phyloP scores from a whole-genome alignment of 306 rosid genomes.

The Corylus americana region DNA sequence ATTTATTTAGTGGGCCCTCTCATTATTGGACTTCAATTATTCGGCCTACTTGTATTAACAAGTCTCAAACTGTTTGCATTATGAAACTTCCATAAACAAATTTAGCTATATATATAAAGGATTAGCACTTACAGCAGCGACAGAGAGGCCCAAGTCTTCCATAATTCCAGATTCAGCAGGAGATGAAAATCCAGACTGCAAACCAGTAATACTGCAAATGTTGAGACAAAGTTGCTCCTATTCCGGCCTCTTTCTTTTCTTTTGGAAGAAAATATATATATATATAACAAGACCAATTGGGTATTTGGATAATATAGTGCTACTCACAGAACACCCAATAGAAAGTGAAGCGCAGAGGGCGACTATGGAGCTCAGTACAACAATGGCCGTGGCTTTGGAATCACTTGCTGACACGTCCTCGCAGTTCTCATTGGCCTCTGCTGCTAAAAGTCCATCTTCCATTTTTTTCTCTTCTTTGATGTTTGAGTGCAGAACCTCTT shows the following conservation, averaged over 20 bases:
- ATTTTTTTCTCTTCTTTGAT: neutral
- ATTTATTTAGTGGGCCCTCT: no score
- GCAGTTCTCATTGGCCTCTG: neutral
- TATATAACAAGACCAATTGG: no score
- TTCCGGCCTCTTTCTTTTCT: neutral
- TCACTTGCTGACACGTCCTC: neutral
- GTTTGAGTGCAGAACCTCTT: no score
- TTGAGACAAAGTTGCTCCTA: neutral
- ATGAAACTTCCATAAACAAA: no score
- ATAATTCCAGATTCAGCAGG: slow-evolving; percentile 1
- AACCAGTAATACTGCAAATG: neutral
- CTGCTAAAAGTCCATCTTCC: neutral
- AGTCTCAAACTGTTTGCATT: no score
- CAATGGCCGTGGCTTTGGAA: slow-evolving; percentile 3
- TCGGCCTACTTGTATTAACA: no score
- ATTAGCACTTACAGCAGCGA: neutral
- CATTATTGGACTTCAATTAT: no score
- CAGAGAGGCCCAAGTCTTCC: slow-evolving; percentile 3
- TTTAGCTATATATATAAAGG: no score
- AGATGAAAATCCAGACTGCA: neutral
- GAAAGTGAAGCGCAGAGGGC: neutral
- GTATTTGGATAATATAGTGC: neutral
- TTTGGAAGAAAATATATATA: neutral
- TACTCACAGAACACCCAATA: neutral
- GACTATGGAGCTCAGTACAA: neutral